Evolutionary conservation across 306 rosid species (phyloP).

Genomic region (Glycine latifolia): DNA sequence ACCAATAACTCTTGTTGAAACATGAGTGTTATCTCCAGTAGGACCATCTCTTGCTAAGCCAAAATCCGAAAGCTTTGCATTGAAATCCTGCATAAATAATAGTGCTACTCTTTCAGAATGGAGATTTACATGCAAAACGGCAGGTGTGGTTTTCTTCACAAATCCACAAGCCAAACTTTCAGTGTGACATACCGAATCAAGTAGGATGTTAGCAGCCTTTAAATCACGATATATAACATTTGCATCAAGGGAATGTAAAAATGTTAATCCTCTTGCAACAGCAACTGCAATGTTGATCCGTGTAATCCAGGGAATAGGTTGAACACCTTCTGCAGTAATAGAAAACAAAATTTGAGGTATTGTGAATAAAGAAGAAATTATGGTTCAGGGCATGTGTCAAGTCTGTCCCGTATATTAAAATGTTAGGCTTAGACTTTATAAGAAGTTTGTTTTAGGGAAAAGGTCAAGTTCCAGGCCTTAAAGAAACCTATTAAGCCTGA

Average conservation of each 20-base stretch:
- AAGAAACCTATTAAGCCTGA: not conserved
- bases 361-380: constrained; percentile 9
- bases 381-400: not conserved
- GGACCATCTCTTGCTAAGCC: constrained; percentile 99
- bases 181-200: constrained; percentile 72
- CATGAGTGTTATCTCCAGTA: constrained; percentile 95
- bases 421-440: not conserved
- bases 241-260: constrained; percentile 74
- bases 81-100: constrained; percentile 69
- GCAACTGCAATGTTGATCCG: constrained; percentile 75
- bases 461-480: not conserved
- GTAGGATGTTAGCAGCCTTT: constrained; percentile 91
- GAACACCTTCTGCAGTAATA: constrained; percentile 76
- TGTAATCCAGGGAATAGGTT: constrained; percentile 78
- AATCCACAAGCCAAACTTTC: constrained; percentile 24
- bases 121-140: constrained; percentile 29
- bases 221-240: constrained; percentile 92
- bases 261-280: constrained; percentile 82
- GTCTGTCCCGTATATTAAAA: not conserved
- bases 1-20: constrained; percentile 89
- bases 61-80: constrained; percentile 85
- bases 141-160: not conserved
- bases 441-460: not conserved
- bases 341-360: constrained; percentile 6
- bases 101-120: constrained; percentile 39